phyloP scores from a whole-genome alignment of 306 rosid genomes.

The Fragaria iinumae region DNA sequence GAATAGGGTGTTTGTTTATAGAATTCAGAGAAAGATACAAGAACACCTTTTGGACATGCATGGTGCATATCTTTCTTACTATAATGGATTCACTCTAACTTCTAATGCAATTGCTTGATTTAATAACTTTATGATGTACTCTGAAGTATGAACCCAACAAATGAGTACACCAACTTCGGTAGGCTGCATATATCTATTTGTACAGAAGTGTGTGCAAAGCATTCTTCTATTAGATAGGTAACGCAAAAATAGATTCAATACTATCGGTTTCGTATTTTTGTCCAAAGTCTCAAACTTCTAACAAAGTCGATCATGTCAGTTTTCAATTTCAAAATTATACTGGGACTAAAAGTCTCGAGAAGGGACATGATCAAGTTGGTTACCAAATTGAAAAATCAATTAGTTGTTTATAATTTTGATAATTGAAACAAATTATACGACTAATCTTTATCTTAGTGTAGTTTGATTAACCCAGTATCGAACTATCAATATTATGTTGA shows the following conservation, averaged over 20 bases:
- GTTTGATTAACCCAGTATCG: no score
- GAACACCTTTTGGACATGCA: slow-evolving; percentile 36
- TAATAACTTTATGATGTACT: background rate
- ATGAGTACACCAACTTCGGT: no score
- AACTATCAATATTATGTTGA: no score
- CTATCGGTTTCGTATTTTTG: background rate
- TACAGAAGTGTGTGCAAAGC: slow-evolving; percentile 23
- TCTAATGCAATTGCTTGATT: background rate
- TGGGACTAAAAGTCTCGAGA: no score
- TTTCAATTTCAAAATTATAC: background rate
- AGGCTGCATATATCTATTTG: no score
- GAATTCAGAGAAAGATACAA: slow-evolving; percentile 17
- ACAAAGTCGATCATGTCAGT: background rate
- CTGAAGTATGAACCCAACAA: background rate
- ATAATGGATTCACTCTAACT: background rate
- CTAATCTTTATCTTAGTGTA: no score
- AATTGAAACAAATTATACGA: no score
- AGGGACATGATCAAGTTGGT: no score
- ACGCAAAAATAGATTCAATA: background rate
- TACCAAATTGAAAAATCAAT: no score
- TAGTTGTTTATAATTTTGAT: no score
- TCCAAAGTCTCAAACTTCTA: background rate
- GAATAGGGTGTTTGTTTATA: slow-evolving; percentile 1
- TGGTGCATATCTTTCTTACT: slow-evolving; percentile 12
- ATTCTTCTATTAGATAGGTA: background rate